Percentiles rank a stretch among this genome's conserved stretches.
Conservation (phyloP, 2,329 filamentous ascomycete genomes). For the Pestalotiopsis sp. region DNA sequence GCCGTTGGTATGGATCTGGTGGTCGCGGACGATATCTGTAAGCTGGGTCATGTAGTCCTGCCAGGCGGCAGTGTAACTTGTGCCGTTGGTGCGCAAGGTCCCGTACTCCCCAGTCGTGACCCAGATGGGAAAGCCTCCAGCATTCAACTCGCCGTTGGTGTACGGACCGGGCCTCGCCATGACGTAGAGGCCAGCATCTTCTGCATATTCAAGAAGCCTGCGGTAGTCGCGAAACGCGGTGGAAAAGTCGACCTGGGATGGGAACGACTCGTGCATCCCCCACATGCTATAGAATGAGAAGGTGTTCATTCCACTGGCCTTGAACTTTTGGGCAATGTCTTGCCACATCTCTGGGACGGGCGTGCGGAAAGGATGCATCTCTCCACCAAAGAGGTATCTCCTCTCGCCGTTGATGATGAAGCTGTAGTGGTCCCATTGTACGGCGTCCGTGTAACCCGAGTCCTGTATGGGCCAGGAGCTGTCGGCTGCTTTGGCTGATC, state of each 20-base stretch:
- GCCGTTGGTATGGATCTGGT: slow-evolving; percentile 79
- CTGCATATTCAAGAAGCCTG: slow-evolving; percentile 69
- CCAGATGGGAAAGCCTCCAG: slow-evolving; percentile 81
- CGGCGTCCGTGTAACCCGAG: slow-evolving; percentile 21
- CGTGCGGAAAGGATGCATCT: slow-evolving; percentile 69
- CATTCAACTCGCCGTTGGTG: slow-evolving; percentile 75
- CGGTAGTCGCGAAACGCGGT: background rate
- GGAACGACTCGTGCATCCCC: slow-evolving; percentile 74
- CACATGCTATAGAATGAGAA: slow-evolving; percentile 80
- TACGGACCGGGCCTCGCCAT: slow-evolving; percentile 72
- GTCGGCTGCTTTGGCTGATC: background rate
- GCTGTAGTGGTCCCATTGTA: slow-evolving; percentile 75
- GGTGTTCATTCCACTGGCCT: slow-evolving; percentile 75
- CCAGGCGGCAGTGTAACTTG: slow-evolving; percentile 59
- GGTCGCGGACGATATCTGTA: slow-evolving; percentile 66
- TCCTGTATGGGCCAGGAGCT: background rate
- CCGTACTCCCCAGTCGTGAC: slow-evolving; percentile 58
- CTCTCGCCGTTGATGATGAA: slow-evolving; percentile 71
- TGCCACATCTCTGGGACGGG: slow-evolving; percentile 54
- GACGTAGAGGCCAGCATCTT: slow-evolving; percentile 73
- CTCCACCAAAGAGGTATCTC: slow-evolving; percentile 71
- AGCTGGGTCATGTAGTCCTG: slow-evolving; percentile 61
- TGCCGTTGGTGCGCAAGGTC: slow-evolving; percentile 64
- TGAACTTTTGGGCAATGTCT: slow-evolving; percentile 81
- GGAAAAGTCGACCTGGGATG: slow-evolving; percentile 42